phyloP scores from a whole-genome alignment of 1,139 yeast species.

The Insectozyma bohioensis region DNA sequence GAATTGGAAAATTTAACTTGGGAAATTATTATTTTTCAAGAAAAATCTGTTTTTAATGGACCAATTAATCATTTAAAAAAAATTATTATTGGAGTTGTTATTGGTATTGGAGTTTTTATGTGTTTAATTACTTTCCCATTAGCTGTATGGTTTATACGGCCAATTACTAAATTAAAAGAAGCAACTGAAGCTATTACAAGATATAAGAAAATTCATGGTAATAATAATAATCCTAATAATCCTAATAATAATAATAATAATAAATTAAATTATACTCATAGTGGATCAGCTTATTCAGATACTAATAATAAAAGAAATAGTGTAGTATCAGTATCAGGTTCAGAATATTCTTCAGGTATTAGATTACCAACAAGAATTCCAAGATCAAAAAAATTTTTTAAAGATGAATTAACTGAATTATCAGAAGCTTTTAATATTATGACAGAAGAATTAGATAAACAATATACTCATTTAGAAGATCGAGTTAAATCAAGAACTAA shows the following conservation, averaged over 20 bases:
- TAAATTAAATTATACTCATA: background rate
- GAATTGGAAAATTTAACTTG: constrained; percentile 55
- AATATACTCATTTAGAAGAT: constrained; percentile 82
- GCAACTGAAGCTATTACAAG: constrained; percentile 70
- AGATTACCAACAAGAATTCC: constrained; percentile 53
- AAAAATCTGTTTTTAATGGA: constrained; percentile 54
- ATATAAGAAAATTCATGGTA: constrained; percentile 27
- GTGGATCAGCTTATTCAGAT: background rate
- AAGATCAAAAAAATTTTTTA: constrained; percentile 56
- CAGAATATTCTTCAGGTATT: constrained; percentile 40
- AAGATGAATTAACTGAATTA: constrained; percentile 84
- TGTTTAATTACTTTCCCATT: constrained; percentile 74
- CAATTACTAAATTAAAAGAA: constrained; percentile 74
- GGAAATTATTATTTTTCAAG: constrained; percentile 77
- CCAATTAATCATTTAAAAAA: constrained; percentile 65
- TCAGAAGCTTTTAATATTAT: constrained; percentile 87
- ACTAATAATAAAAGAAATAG: constrained; percentile 19
- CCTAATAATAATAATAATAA: background rate
- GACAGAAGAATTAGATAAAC: constrained; percentile 85
- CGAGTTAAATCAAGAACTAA: constrained; percentile 86
- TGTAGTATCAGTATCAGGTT: constrained; percentile 29
- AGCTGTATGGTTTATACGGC: constrained; percentile 83
- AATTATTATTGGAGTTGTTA: constrained; percentile 74
- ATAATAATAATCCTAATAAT: background rate
- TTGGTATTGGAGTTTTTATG: constrained; percentile 77